Base-by-base conservation (phyloP, 1,284 basidiomycete genomes). In the Hemileia vastatrix region DNA sequence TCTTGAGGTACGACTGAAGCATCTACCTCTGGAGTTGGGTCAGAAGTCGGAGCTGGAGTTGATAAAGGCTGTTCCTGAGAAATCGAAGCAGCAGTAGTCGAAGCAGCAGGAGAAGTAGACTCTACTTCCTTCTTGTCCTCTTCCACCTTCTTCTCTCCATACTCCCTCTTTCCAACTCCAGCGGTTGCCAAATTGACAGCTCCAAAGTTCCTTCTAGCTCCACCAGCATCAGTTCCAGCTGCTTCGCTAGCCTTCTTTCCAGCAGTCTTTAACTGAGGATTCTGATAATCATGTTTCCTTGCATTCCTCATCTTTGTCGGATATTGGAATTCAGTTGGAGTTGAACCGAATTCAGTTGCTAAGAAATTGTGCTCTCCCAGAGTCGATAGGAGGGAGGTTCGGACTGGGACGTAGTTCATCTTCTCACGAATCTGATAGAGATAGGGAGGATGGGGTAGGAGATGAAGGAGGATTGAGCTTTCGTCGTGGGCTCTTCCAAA, bases 211-310 rank as follows among this genome's bases (percentile, higher is more conserved):
- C 71, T 65, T 31, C 67, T 54, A 32, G 67, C 67, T 3, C 68
- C 71, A 6, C 70, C 71, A 1, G 66, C 65, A 9, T 67, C 68
- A 2, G 69, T 69, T 1, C 71, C 71, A 6, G 71, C 71, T 6
- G 70, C 70, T 5, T 71, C 69, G 9, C 67, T 55, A 1, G 71
- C 67, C 31, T 65, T 19, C n/a, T 66, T 23, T 13, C 70, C 70
- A 2, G 64, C 64, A 3, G 62, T 67, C 45, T 66, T 67, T 45
- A 68, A 60, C 54, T 72, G 71, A 6, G 71, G 71, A 48, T 72
- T 72, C 67, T 72, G 71, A 45, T 72, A 72, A 45, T 72, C 71
- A 59, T 68, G 67, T 64, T 72, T 72, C 18, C 71, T 63, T 21
- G 60, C 65, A 57, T 71, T 72, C n/a, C 70, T 53, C 48, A 72